Percentiles rank a stretch among this genome's conserved stretches.
Conservation (phyloP, 306 rosid species). For the Delonix regia region DNA sequence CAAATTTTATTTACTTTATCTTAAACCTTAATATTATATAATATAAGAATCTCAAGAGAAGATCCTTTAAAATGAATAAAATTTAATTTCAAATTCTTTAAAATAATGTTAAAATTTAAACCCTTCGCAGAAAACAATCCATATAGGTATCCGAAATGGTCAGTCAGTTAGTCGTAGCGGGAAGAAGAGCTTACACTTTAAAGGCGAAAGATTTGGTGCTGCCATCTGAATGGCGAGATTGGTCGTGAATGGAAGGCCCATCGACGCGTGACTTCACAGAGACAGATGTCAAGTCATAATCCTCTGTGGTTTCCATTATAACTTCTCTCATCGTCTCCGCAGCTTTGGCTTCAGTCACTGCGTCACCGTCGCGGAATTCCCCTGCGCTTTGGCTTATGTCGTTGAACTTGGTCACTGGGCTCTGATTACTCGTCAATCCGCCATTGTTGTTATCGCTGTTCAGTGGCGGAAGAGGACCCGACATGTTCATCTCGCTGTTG, state of each 20-base stretch:
- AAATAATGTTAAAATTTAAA: too few species aligned
- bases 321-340: constrained; percentile 82
- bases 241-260: constrained; percentile 5
- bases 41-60: too few species aligned
- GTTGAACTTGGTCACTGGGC: constrained; percentile 39
- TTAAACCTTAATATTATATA: too few species aligned
- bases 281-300: not conserved
- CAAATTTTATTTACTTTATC: too few species aligned
- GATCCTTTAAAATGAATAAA: too few species aligned
- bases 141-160: too few species aligned
- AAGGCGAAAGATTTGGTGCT: constrained; percentile 71
- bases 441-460: too few species aligned
- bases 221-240: constrained; percentile 50
- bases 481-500: not conserved
- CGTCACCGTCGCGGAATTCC: constrained; percentile 23
- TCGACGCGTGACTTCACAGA: not conserved
- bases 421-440: not conserved
- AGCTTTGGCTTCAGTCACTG: constrained; percentile 61
- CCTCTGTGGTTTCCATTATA: constrained; percentile 57
- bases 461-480: not conserved
- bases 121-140: too few species aligned
- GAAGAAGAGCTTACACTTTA: constrained; percentile 58
- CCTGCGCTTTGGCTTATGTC: constrained; percentile 37
- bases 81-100: too few species aligned
- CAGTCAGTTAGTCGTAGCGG: not conserved